Base-by-base conservation (phyloP, 2,329 filamentous ascomycete genomes). In the Pezicula rhizophila region DNA sequence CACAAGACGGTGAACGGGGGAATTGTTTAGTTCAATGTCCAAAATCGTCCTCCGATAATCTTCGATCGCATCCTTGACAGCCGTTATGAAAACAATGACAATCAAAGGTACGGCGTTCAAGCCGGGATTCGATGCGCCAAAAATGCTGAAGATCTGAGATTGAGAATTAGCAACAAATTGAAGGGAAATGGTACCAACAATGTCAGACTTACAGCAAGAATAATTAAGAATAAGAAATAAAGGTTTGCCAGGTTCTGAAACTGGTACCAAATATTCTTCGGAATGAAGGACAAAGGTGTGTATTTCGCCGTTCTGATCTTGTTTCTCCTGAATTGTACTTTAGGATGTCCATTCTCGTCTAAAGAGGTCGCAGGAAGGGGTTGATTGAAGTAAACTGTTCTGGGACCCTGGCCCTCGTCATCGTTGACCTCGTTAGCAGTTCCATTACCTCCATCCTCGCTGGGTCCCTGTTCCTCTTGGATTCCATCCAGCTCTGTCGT, bases 281-380 rank as follows among this genome's bases (percentile, higher is more conserved):
- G 93, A 25, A 99, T 69, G 69, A 99, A 99, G 52, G 88, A 95
- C 55, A 99, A 69, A 8, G 95, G 86, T 7, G 93, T 99, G 68
- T 99, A 99, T 70, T 97, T 99, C 51, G 93, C 89, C 3, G 93
- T 99, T 59, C 95, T 80, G 66, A 99, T 96, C 76, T 99, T 99
- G 75, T 99, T 99, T 57, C 92, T 79, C 43, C 87, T 78, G 67
- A 85, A 99, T 18, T 79, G 73, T 49, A 79, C 75, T 47, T 74
- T 66, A 2, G 90, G 87, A 51, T 81, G 77, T 33, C 91, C 93
- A 42, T 95, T 82, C 53, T 93, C 87, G 63, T 96, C 89, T 60
- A 85, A 76, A 55, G 87, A 79, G 20, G 84, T 78, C 39, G 77
- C 72, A 1, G 93, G 90, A 46, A 99, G 73, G 7, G 89, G 84